phyloP scores from a whole-genome alignment of 1,284 basidiomycete species.

The Laetiporus sulphureus region DNA sequence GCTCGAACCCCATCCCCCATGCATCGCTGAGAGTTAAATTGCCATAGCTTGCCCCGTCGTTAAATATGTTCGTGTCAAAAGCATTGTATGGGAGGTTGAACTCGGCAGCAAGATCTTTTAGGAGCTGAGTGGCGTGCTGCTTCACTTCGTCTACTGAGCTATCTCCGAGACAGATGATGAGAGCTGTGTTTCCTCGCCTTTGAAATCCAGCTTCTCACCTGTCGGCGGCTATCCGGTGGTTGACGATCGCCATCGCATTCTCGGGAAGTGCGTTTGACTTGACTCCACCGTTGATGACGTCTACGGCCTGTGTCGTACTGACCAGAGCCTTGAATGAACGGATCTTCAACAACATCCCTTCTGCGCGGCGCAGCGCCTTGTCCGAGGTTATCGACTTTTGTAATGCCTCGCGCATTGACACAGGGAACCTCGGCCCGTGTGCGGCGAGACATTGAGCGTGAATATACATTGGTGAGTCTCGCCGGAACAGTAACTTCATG shows the following conservation, averaged over 20 bases:
- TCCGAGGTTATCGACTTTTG: constrained; percentile 31
- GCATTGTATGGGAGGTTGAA: constrained; percentile 48
- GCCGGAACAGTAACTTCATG: constrained; percentile 40
- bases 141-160: constrained; percentile 38
- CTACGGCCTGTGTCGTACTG: constrained; percentile 65
- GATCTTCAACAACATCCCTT: constrained; percentile 30
- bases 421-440: constrained; percentile 16
- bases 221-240: constrained; percentile 44
- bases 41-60: constrained; percentile 16
- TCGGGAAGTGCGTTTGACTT: constrained; percentile 54
- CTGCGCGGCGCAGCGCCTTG: constrained; percentile 33
- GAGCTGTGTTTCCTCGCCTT: too few relatives aligned
- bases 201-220: constrained; percentile 25
- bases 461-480: constrained; percentile 35
- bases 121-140: constrained; percentile 30
- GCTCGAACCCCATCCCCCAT: constrained; percentile 38
- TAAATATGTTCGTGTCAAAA: constrained; percentile 31
- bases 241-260: constrained; percentile 42
- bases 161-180: constrained; percentile 15
- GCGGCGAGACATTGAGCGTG: constrained; percentile 24
- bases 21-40: constrained; percentile 33
- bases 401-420: constrained; percentile 25
- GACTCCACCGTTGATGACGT: constrained; percentile 60
- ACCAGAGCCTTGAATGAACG: constrained; percentile 30
- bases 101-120: constrained; percentile 35